A percentile compares a stretch with the other conserved stretches of the same genome.
Conservation (phyloP, 163 green algal genomes). For the Smithsoniella earleae region DNA sequence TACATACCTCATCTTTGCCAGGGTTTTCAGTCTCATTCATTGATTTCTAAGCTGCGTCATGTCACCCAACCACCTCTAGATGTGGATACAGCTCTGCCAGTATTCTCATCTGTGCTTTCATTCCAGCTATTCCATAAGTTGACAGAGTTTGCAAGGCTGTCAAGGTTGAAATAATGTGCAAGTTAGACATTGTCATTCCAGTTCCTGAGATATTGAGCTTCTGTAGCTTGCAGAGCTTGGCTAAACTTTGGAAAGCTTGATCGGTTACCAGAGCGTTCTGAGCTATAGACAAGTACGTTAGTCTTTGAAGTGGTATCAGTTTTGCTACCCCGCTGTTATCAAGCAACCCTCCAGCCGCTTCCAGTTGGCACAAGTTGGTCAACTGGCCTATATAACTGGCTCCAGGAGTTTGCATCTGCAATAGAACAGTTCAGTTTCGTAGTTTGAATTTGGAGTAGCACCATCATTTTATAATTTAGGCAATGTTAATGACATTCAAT, state of each 20-base stretch:
- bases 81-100: neutral
- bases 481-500: too few species aligned
- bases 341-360: slow-evolving; percentile 5
- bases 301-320: neutral
- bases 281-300: slow-evolving; percentile 20
- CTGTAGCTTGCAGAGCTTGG: neutral
- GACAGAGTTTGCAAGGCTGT: neutral
- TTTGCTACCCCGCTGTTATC: neutral
- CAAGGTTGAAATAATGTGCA: neutral
- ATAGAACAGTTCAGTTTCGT: neutral
- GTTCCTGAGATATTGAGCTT: slow-evolving; percentile 18
- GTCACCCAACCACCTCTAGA: too few species aligned
- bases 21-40: too few species aligned
- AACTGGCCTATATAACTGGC: neutral
- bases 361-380: neutral
- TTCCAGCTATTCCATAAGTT: neutral
- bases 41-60: too few species aligned
- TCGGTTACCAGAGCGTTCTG: slow-evolving; percentile 14
- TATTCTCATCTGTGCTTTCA: neutral
- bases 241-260: neutral
- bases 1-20: too few species aligned
- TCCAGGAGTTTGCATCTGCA: slow-evolving; percentile 13
- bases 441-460: too few species aligned
- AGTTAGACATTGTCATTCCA: neutral
- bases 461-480: too few species aligned